Evolutionary conservation across 306 rosid species (phyloP).

Genomic region (Erythrophleum fordii): DNA sequence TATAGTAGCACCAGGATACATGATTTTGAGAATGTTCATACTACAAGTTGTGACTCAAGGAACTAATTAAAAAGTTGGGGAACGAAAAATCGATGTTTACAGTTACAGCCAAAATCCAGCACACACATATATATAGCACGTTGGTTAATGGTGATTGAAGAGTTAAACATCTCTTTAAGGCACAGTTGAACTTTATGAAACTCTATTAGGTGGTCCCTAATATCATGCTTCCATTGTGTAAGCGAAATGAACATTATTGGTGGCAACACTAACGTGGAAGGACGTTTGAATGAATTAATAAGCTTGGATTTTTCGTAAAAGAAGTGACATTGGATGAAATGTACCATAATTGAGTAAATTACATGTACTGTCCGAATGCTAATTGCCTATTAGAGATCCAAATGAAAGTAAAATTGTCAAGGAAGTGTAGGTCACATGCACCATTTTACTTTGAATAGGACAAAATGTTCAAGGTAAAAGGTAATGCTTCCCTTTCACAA

Average conservation of each 20-base stretch:
- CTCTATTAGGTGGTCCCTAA: constrained; percentile 56
- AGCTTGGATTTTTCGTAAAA: constrained; percentile 48
- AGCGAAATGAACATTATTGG: constrained; percentile 46
- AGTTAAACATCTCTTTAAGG: constrained; percentile 31
- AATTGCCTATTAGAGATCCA: constrained; percentile 34
- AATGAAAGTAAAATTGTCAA: not conserved
- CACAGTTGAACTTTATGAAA: constrained; percentile 41
- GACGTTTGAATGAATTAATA: constrained; percentile 46
- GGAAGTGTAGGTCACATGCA: constrained; percentile 42
- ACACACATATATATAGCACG: not conserved
- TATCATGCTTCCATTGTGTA: constrained; percentile 4
- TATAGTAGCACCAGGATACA: too few relatives aligned
- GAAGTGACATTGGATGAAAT: constrained; percentile 32
- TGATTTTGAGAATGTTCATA: not conserved
- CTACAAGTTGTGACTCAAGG: too few relatives aligned
- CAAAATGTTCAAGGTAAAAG: constrained; percentile 28
- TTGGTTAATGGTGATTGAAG: constrained; percentile 3
- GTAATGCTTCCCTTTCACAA: not conserved
- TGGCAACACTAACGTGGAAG: constrained; percentile 42
- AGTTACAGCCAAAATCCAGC: not conserved
- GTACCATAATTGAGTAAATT: constrained; percentile 13
- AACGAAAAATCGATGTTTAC: not conserved
- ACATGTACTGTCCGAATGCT: not conserved
- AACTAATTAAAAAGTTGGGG: too few relatives aligned
- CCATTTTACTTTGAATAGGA: constrained; percentile 9